phyloP scores from a whole-genome alignment of 768 basidiomycete species.

The Boletus barrowsii region DNA sequence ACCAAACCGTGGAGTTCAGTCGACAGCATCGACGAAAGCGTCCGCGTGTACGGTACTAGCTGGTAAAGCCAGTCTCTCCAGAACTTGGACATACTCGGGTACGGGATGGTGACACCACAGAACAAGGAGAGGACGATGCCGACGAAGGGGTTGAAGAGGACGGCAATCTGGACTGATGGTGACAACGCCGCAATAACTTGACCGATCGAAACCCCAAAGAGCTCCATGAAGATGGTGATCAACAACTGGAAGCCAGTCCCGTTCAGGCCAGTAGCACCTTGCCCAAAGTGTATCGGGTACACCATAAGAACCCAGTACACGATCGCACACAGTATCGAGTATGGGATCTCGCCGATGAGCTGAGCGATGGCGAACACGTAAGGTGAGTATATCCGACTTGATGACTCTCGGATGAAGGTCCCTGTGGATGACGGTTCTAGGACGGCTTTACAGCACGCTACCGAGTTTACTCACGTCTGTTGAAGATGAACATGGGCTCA shows the following conservation, averaged over 20 bases:
- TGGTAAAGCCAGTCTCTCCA: conserved; percentile 81
- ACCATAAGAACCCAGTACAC: conserved; percentile 79
- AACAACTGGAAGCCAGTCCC: conserved; percentile 73
- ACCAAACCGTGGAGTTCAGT: conserved; percentile 72
- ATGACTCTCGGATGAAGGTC: conserved; percentile 56
- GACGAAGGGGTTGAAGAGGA: conserved; percentile 78
- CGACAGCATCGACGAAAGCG: conserved; percentile 68
- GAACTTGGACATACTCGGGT: conserved; percentile 57
- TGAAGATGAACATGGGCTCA: conserved; percentile 79
- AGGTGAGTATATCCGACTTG: conserved; percentile 82
- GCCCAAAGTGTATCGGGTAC: conserved; percentile 65
- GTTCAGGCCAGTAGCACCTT: conserved; percentile 55
- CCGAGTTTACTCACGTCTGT: conserved; percentile 41
- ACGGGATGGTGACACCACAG: conserved; percentile 80
- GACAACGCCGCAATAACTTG: conserved; percentile 73
- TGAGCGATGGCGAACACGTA: conserved; percentile 84
- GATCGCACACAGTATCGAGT: conserved; percentile 63
- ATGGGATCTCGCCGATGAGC: conserved; percentile 78
- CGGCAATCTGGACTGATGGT: conserved; percentile 75
- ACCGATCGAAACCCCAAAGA: conserved; percentile 70
- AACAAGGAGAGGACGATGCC: conserved; percentile 63
- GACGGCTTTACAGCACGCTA: conserved; percentile 18
- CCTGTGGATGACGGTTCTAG: conserved; percentile 20
- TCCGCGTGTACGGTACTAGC: conserved; percentile 66
- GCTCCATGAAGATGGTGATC: conserved; percentile 66